Percentiles rank a stretch among this genome's conserved stretches.
Conservation (phyloP, 345 rosid genomes). For the Angophora floribunda region DNA sequence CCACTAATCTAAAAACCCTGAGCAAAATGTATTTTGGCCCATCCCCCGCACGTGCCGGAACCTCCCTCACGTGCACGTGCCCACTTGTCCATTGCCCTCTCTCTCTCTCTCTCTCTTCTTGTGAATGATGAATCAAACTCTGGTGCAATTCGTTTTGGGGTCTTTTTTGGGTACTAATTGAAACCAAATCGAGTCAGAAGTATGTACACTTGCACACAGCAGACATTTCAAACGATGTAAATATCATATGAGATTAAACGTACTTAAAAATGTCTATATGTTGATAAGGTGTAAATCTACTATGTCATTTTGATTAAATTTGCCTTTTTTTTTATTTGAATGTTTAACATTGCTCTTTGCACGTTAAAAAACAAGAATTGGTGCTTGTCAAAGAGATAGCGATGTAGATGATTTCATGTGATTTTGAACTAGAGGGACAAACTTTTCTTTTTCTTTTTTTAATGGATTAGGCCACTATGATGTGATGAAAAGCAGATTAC, state of each 20-base stretch:
- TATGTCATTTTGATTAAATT: not conserved
- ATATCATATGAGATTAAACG: too few relatives aligned
- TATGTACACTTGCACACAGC: not conserved
- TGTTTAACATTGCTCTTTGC: accelerated
- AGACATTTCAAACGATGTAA: not conserved
- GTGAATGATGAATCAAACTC: not conserved
- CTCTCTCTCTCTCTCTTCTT: not conserved
- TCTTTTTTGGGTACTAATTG: not conserved
- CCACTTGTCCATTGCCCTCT: not conserved
- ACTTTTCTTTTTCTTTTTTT: not conserved
- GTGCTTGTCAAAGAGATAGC: not conserved
- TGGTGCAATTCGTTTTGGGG: not conserved
- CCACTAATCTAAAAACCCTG: not conserved
- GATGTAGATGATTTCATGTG: not conserved
- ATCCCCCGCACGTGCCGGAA: conserved; percentile 17
- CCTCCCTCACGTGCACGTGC: conserved; percentile 27
- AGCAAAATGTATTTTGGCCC: not conserved
- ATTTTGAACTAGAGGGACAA: not conserved
- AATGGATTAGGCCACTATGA: not conserved
- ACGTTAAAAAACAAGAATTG: accelerated
- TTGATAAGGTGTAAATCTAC: accelerated
- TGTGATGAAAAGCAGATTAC: not conserved
- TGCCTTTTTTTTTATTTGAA: not conserved
- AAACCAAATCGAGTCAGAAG: not conserved
- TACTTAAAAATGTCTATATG: accelerated